phyloP scores from a whole-genome alignment of 2,329 filamentous ascomycete species.

The Ophiognomonia clavigignenti-juglandacearum region DNA sequence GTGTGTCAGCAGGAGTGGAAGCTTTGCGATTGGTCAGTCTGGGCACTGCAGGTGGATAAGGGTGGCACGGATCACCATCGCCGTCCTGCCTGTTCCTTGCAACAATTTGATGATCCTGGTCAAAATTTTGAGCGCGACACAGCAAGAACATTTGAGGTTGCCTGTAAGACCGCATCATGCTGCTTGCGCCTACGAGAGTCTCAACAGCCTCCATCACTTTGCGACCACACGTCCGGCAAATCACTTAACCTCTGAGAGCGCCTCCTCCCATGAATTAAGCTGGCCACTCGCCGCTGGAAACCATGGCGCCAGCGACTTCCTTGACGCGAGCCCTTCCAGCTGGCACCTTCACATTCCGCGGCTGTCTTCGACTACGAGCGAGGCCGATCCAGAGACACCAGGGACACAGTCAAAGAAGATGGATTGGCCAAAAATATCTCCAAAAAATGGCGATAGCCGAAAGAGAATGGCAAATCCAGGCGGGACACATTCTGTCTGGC shows the following conservation, averaged over 20 bases:
- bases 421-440: conserved; percentile 36
- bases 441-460: conserved; percentile 38
- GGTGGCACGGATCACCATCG: neutral
- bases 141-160: too few species aligned
- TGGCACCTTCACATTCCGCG: conserved; percentile 8
- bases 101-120: neutral
- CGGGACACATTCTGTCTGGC: conserved; percentile 44
- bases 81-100: conserved; percentile 10
- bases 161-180: too few species aligned
- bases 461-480: conserved; percentile 42
- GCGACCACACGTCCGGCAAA: too few species aligned
- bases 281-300: too few species aligned
- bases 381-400: neutral
- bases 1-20: conserved; percentile 33
- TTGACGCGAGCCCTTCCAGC: conserved; percentile 19
- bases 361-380: neutral
- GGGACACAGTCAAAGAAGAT: conserved; percentile 25
- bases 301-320: too few species aligned
- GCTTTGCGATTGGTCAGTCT: conserved; percentile 6
- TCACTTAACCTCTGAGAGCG: neutral
- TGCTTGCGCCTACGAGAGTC: too few species aligned
- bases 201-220: too few species aligned
- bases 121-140: conserved; percentile 8
- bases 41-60: neutral
- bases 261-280: too few species aligned